These are phyloP conservation scores for Citrus unshiu DNA, from an alignment of 345 rosid genomes.

Conservation along the genomic window DNA sequence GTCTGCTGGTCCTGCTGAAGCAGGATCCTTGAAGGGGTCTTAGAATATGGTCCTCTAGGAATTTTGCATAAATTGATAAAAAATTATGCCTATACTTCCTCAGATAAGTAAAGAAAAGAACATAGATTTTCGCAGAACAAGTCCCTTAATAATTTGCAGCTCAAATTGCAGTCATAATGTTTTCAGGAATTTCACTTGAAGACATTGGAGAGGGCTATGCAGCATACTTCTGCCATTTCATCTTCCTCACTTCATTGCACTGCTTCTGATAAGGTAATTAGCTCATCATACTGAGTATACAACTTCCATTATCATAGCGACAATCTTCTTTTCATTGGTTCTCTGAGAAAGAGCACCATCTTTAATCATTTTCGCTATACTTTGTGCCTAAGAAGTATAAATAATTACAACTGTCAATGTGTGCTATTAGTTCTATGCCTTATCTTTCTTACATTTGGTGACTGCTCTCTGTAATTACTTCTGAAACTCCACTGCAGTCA, in stretches of 20 bases:
- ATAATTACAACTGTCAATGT: not conserved
- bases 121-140: not conserved
- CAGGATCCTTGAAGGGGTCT: not conserved
- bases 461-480: not conserved
- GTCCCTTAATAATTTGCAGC: conserved; percentile 7
- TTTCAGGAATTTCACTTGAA: conserved; percentile 82
- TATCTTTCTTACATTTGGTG: not conserved
- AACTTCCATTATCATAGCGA: conserved; percentile 6
- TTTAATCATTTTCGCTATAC: not conserved
- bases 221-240: conserved; percentile 49
- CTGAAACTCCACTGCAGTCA: conserved; percentile 5
- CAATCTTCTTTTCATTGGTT: not conserved
- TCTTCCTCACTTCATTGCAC: conserved; percentile 34
- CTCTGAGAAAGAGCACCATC: not conserved
- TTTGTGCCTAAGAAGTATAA: not conserved
- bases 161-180: conserved; percentile 16
- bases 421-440: not conserved
- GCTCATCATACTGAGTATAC: not conserved
- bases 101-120: not conserved
- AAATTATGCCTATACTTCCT: not conserved
- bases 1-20: not conserved
- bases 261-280: conserved; percentile 52
- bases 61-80: not conserved
- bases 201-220: conserved; percentile 88
- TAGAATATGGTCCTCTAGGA: not conserved